Conservation (phyloP, 2,329 filamentous ascomycete species). For the Leptoxyphium fumago region DNA sequence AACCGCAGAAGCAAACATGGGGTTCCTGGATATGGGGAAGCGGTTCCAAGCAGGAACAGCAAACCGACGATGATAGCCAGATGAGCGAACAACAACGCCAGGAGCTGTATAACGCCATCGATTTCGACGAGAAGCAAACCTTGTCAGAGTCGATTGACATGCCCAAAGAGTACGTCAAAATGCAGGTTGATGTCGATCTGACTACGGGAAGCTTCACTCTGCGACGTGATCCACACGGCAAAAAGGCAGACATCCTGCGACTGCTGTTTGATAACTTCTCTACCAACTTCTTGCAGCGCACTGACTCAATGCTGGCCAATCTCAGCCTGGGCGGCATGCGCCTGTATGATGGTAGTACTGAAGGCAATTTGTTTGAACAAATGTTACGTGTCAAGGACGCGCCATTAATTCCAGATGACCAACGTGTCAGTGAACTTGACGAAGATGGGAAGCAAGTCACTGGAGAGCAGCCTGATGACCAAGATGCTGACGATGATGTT, state of each 20-base stretch:
- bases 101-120: constrained; percentile 92
- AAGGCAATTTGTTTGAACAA: constrained; percentile 80
- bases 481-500: constrained; percentile 28
- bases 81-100: constrained; percentile 95
- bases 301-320: constrained; percentile 79
- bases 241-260: constrained; percentile 66
- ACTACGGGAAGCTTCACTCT: constrained; percentile 92
- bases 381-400: constrained; percentile 93
- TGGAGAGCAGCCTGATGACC: constrained; percentile 25
- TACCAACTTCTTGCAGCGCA: constrained; percentile 75
- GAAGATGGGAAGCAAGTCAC: constrained; percentile 31
- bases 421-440: constrained; percentile 33
- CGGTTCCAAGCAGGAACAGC: constrained; percentile 44
- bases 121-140: constrained; percentile 93
- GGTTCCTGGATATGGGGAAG: constrained; percentile 81
- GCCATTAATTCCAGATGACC: constrained; percentile 39
- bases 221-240: constrained; percentile 68
- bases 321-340: constrained; percentile 83
- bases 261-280: constrained; percentile 91
- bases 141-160: constrained; percentile 77
- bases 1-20: constrained; percentile 68
- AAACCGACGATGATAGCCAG: constrained; percentile 60
- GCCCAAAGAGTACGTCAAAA: constrained; percentile 79
- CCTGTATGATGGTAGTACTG: constrained; percentile 89
- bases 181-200: constrained; percentile 85